Conservation (phyloP, 805 yeast genomes). For the Pichia thaimueangensis region DNA sequence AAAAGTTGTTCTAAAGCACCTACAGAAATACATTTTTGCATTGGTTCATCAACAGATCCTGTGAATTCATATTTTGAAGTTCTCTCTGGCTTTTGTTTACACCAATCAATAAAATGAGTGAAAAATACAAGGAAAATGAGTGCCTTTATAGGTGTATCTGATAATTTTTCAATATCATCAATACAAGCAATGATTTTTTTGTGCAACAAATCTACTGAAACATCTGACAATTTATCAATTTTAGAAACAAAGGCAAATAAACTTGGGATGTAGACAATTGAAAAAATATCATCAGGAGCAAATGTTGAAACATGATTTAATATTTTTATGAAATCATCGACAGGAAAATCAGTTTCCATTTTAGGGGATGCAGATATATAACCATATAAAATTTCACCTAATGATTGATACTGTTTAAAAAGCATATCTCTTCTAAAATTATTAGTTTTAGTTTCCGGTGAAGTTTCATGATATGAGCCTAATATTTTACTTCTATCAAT, state of each 20-base stretch:
- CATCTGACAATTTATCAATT: slow-evolving; percentile 31
- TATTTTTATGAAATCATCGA: slow-evolving; percentile 33
- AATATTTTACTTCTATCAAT: slow-evolving; percentile 48
- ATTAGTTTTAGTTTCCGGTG: slow-evolving; percentile 41
- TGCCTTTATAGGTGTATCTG: slow-evolving; percentile 43
- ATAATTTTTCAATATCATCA: slow-evolving; percentile 35
- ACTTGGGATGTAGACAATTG: slow-evolving; percentile 60
- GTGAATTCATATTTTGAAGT: slow-evolving; percentile 43
- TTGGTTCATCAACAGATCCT: slow-evolving; percentile 44
- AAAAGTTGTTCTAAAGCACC: slow-evolving; percentile 71
- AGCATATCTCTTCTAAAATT: slow-evolving; percentile 57
- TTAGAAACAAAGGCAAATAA: slow-evolving; percentile 40
- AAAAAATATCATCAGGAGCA: slow-evolving; percentile 55
- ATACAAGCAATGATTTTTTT: slow-evolving; percentile 31
- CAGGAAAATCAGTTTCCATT: slow-evolving; percentile 26
- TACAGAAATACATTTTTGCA: slow-evolving; percentile 48
- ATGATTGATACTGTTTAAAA: slow-evolving; percentile 58
- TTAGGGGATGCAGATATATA: slow-evolving; percentile 30
- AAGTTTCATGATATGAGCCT: slow-evolving; percentile 38
- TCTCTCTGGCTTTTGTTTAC: slow-evolving; percentile 43
- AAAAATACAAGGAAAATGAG: slow-evolving; percentile 46
- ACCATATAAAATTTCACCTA: slow-evolving; percentile 61
- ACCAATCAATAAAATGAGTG: slow-evolving; percentile 60
- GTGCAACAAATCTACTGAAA: slow-evolving; percentile 35
- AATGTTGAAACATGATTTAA: slow-evolving; percentile 42